phyloP scores from a whole-genome alignment of 1,284 basidiomycete genomes.

The Leccinum insolens region DNA sequence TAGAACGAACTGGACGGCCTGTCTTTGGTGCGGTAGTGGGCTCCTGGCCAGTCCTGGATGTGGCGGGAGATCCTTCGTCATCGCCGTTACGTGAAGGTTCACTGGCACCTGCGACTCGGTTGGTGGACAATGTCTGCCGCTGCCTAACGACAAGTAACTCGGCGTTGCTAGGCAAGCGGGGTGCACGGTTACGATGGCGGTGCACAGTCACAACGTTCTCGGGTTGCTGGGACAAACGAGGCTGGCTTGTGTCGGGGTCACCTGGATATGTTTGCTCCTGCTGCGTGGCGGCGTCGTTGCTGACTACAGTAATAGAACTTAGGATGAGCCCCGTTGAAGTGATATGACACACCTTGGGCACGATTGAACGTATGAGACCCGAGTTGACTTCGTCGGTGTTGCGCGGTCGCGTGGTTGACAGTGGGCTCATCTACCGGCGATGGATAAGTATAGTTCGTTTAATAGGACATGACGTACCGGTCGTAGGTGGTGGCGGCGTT shows the following conservation, averaged over 20 bases:
- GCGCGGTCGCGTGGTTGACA: no score
- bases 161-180: slow-evolving; percentile 1
- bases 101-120: background rate
- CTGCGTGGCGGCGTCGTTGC: background rate
- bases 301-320: background rate
- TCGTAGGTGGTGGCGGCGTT: no score
- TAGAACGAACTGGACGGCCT: no score
- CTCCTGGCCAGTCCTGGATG: no score
- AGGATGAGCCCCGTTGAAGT: background rate
- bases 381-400: no score
- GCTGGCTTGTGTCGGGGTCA: background rate
- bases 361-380: no score
- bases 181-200: background rate
- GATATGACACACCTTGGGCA: no score
- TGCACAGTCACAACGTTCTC: background rate
- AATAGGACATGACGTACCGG: no score
- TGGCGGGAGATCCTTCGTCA: background rate
- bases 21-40: background rate
- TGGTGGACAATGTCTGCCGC: background rate
- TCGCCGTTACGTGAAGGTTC: background rate
- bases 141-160: background rate
- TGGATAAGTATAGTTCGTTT: no score
- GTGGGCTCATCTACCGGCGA: no score
- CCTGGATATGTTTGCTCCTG: background rate
- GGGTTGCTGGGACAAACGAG: background rate